These are phyloP conservation scores for Plasmodium coatneyi DNA, from an alignment of 169 alveolate species.

Conservation along the genomic window DNA sequence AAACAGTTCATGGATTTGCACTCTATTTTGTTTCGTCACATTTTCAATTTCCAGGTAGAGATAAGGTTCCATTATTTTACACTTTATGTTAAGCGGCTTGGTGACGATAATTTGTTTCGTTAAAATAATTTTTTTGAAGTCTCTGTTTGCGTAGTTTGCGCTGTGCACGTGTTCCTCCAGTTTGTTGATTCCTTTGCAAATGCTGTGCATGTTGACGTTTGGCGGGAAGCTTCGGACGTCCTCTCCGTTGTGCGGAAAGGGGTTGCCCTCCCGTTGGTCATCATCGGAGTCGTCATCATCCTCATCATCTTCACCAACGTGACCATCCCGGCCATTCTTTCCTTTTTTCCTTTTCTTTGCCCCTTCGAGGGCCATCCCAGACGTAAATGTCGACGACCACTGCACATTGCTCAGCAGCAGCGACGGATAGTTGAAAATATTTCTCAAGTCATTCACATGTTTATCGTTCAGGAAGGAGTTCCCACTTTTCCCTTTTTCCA, in stretches of 20 bases:
- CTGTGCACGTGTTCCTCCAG: conserved; percentile 34
- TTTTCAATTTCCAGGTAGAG: conserved; percentile 36
- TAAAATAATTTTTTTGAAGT: neutral
- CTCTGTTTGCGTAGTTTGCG: conserved; percentile 1
- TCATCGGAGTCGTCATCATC: conserved; percentile 15
- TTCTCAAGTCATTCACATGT: conserved; percentile 22
- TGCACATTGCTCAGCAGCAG: conserved; percentile 21
- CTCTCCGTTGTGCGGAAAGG: conserved; percentile 7
- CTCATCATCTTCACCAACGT: neutral
- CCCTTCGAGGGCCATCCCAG: conserved; percentile 8
- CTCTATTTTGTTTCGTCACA: conserved; percentile 13
- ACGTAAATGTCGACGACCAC: conserved; percentile 61
- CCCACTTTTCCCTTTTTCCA: neutral
- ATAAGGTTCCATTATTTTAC: conserved; percentile 25
- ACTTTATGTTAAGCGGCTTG: conserved; percentile 36
- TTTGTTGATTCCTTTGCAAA: conserved; percentile 28
- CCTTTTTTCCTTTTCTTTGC: neutral
- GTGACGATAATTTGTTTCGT: conserved; percentile 17
- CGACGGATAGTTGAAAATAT: conserved; percentile 32
- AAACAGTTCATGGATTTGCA: conserved; percentile 25
- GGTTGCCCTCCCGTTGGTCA: neutral
- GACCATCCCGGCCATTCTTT: neutral
- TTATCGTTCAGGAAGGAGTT: conserved; percentile 20
- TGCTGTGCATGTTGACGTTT: conserved; percentile 14
- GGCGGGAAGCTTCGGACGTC: conserved; percentile 23